Evolutionary conservation across 176 grass and related monocot species (phyloP), one percentile per base, ranked within the genome.

Genomic region (Oryza glaberrima): DNA sequence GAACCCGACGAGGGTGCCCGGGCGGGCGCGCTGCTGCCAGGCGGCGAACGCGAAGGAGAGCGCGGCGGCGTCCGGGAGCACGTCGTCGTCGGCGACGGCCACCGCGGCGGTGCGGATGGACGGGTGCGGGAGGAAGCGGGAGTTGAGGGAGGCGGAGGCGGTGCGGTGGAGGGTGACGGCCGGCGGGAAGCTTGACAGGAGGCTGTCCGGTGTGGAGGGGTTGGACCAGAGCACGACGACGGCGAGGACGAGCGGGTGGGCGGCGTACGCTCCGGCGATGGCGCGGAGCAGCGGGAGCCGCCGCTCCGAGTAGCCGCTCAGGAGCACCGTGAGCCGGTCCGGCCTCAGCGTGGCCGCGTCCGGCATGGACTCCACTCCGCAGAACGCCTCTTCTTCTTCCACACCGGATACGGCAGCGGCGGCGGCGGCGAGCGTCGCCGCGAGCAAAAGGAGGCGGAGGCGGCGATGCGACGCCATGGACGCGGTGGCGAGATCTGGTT

Each of bases 221-320:
- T 98, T 94, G 71, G 83, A 92, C 95, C 95, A 98, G 69, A 94
- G 79, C 61, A 98, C 69, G 15, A 93, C 11, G 2, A 98, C 91
- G 40, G 87, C 19, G 63, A 82, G 84, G 7, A 98, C 87, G 16
- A 84, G 73, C 13, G 95, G 92, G 64, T 91, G 90, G 1, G 84
- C 67, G 7, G 92, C 83, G 69, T 93, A 94, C 13, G 90, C 77
- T 2, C 81, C 82, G 3, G 81, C 81, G 78, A 95, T 75, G 86
- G 47, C 75, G 38, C 87, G 87, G 82, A 98, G 92, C 23, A 95
- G 92, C 14, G 89, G 92, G 36, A 95, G 84, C 12, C 95, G 89
- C n/a, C 63, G 84, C 60, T 90, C 84, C 11, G 91, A 98, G 90
- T 77, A 92, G 35, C 95, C 92, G 77, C 77, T 94, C 51, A 98